Evolutionary conservation across 2,329 filamentous ascomycete genomes (phyloP), one percentile per base, ranked within the genome.

Genomic region (Fusarium tuaranense): DNA sequence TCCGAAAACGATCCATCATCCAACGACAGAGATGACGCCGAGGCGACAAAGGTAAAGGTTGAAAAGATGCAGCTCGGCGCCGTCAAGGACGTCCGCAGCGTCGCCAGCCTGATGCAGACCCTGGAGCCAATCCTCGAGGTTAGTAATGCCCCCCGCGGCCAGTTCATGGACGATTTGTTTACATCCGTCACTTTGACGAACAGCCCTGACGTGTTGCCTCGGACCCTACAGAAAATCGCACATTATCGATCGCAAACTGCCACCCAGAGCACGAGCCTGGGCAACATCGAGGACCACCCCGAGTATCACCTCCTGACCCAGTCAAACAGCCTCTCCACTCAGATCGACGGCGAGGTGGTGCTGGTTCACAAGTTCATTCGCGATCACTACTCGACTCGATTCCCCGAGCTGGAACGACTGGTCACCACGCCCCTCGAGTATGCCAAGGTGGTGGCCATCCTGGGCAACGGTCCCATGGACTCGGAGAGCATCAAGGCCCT

Each of bases 301-400:
- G 95, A 97, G 82, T 98, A 97, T 83, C 92, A 94, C 82, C 90
- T 98, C 39, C 86, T 98, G 68, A 97, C 94, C 38, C 92, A 97
- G 81, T 95, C 95, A 18, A 98, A 98, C 81, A 93, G 92, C 27
- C 88, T 97, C 9, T 97, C 97, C 1, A 97, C 96, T 7, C 93
- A 94, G 73, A 98, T 98, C 76, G 95, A 98, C 77, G 94, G 94
- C 80, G 96, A 98, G 83, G 94, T 98, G 55, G 93, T 94, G 38
- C 89, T 97, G 9, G 94, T 98, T 25, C 97, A 99, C 87, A 99
- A 99, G 84, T 97, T 95, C 83, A 95, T 98, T 69, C 91, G 96
- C 79, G 97, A 99, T 80, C 95, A 98, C 84, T 99, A 99, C 85
- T 98, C 95, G 12, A 89, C 93, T 20, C 91, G 96, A 70, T 99